These are phyloP conservation scores for Grifola frondosa DNA, from an alignment of 1,284 basidiomycete species.

Conservation along the genomic window DNA sequence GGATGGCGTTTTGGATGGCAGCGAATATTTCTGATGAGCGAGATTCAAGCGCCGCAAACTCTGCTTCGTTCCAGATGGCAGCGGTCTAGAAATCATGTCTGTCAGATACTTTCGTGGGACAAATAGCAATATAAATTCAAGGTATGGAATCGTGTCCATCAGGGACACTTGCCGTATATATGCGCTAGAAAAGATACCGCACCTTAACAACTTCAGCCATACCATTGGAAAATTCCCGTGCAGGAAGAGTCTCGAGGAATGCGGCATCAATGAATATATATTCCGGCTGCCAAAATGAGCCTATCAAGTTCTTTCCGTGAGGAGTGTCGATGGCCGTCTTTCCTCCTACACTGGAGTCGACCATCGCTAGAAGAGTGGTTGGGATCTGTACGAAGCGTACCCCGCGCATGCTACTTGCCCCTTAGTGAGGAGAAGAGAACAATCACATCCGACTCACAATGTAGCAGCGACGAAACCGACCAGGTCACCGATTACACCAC, in stretches of 20 bases:
- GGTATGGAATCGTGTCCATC: no score
- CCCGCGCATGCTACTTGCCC: conserved; percentile 69
- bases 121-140: no score
- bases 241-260: conserved; percentile 91
- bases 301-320: conserved; percentile 96
- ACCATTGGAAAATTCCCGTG: conserved; percentile 94
- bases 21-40: conserved; percentile 81
- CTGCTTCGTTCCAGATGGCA: conserved; percentile 90
- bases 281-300: conserved; percentile 97
- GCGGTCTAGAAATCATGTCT: conserved; percentile 88
- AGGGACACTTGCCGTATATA: no score
- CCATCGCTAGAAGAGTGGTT: conserved; percentile 97
- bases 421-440: conserved; percentile 1
- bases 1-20: conserved; percentile 78
- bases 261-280: conserved; percentile 98
- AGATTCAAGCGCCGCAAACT: conserved; percentile 86
- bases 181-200: conserved; percentile 18
- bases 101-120: no score
- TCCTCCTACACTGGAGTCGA: conserved; percentile 95
- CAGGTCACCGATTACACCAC: conserved; percentile 95
- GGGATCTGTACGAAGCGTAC: conserved; percentile 96
- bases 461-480: conserved; percentile 97
- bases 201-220: conserved; percentile 99
- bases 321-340: conserved; percentile 99
- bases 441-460: conserved; percentile 63